phyloP scores from a whole-genome alignment of 352 stramenopile genomes.

The Thraustotheca clavata region DNA sequence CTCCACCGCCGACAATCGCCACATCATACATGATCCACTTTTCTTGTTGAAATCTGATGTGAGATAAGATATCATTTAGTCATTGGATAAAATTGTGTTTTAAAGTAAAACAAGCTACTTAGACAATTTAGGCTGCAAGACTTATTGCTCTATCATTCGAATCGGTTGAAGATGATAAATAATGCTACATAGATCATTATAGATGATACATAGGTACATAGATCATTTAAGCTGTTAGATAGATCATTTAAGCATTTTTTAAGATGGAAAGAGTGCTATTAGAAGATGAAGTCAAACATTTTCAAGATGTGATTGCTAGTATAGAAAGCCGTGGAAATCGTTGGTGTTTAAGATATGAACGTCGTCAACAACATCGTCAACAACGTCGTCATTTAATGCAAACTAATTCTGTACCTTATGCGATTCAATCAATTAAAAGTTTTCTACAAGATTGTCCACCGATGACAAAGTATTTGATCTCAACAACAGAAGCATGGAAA shows the following conservation, averaged over 20 bases:
- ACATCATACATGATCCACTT: no score
- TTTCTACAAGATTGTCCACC: neutral
- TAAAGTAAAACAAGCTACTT: no score
- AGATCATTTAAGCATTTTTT: no score
- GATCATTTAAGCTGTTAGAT: no score
- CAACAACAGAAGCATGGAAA: neutral
- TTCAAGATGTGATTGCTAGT: neutral
- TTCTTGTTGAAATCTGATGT: no score
- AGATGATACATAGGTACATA: no score
- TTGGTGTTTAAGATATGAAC: neutral
- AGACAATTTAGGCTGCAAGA: no score
- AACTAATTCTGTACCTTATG: neutral
- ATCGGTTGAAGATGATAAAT: no score
- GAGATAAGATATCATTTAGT: no score
- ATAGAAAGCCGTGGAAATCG: neutral
- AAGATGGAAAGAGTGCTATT: neutral
- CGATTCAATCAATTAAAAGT: neutral
- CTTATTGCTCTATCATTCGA: no score
- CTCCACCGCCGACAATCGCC: conserved; percentile 42
- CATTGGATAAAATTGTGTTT: no score
- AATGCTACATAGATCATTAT: no score
- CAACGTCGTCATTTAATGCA: neutral
- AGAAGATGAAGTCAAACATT: neutral
- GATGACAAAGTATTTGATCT: neutral
- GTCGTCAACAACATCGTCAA: neutral